These are phyloP conservation scores for Zygosaccharomyces bisporus DNA, from an alignment of 805 yeast species.

Conservation along the genomic window DNA sequence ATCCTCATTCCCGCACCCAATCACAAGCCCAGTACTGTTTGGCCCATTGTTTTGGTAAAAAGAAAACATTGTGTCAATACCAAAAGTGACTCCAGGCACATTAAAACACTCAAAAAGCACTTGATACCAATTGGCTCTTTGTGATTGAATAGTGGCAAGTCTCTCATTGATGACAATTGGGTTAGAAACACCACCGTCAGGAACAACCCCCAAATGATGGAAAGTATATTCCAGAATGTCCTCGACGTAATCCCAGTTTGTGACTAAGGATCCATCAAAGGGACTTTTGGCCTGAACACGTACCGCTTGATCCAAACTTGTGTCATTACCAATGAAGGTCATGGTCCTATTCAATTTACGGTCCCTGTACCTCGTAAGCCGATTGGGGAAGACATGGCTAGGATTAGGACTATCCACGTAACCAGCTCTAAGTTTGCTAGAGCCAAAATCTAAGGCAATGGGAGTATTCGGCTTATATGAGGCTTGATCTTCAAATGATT, in stretches of 20 bases:
- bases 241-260: conserved; percentile 92
- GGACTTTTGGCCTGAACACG: conserved; percentile 71
- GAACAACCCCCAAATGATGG: conserved; percentile 65
- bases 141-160: conserved; percentile 64
- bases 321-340: conserved; percentile 81
- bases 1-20: conserved; percentile 78
- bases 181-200: conserved; percentile 55
- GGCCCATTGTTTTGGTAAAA: conserved; percentile 51
- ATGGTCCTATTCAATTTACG: conserved; percentile 59
- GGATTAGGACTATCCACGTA: conserved; percentile 46
- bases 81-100: conserved; percentile 71
- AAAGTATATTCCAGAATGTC: conserved; percentile 78
- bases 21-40: conserved; percentile 59
- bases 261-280: conserved; percentile 78
- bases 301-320: conserved; percentile 63
- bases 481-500: conserved; percentile 30
- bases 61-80: conserved; percentile 79
- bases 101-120: conserved; percentile 79
- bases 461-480: conserved; percentile 48
- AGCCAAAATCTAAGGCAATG: conserved; percentile 85
- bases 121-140: conserved; percentile 74
- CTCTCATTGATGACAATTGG: conserved; percentile 82
- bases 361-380: conserved; percentile 73
- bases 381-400: conserved; percentile 62
- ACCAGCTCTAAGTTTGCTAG: conserved; percentile 58